phyloP scores from a whole-genome alignment of 1,139 yeast genomes.

The Suhomyces bribrorum region DNA sequence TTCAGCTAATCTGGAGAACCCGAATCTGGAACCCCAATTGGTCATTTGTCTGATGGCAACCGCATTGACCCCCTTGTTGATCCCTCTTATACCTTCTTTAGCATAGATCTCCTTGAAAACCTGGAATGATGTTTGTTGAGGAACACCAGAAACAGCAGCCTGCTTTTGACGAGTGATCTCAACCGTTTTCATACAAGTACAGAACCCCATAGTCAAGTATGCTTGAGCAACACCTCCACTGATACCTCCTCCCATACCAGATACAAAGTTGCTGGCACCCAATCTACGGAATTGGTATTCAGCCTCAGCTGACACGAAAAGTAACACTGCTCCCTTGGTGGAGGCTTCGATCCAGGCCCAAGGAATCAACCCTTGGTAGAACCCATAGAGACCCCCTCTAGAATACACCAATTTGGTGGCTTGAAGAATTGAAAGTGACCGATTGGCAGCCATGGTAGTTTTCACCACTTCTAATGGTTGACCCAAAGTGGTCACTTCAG shows the following conservation, averaged over 20 bases:
- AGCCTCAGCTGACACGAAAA: slow-evolving; percentile 90
- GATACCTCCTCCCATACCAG: slow-evolving; percentile 96
- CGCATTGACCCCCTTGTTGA: slow-evolving; percentile 98
- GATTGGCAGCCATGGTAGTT: slow-evolving; percentile 98
- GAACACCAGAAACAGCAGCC: slow-evolving; percentile 60
- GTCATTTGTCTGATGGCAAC: slow-evolving; percentile 98
- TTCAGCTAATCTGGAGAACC: slow-evolving; percentile 89
- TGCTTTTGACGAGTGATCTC: slow-evolving; percentile 91
- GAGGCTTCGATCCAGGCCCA: slow-evolving; percentile 99
- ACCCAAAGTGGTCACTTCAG: slow-evolving; percentile 92
- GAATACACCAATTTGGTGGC: slow-evolving; percentile 82
- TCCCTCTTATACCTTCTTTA: slow-evolving; percentile 89
- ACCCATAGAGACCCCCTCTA: slow-evolving; percentile 88
- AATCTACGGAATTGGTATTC: slow-evolving; percentile 71
- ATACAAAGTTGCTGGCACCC: slow-evolving; percentile 69
- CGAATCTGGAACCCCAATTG: slow-evolving; percentile 98
- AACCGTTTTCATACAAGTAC: slow-evolving; percentile 97
- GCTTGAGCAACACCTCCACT: slow-evolving; percentile 96
- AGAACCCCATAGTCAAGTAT: slow-evolving; percentile 93
- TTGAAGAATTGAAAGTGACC: slow-evolving; percentile 64
- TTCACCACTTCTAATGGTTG: slow-evolving; percentile 95
- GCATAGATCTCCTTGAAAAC: slow-evolving; percentile 83
- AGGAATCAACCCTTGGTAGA: slow-evolving; percentile 96
- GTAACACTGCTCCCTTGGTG: slow-evolving; percentile 95
- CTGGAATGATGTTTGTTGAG: slow-evolving; percentile 74